phyloP scores from a whole-genome alignment of 2,329 filamentous ascomycete genomes.

The Metarhizium humberi region DNA sequence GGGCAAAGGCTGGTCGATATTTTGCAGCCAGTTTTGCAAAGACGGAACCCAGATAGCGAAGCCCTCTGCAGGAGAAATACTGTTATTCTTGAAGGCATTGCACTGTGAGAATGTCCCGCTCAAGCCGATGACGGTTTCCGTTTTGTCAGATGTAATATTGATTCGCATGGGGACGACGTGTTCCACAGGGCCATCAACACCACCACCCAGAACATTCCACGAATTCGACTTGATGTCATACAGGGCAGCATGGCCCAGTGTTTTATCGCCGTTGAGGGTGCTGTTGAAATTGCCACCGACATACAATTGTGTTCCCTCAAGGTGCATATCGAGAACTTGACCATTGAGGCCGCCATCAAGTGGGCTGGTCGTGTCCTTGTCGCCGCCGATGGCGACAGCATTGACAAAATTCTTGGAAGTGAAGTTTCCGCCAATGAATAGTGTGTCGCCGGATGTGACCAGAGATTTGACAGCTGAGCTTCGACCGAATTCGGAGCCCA shows the following conservation, averaged over 20 bases:
- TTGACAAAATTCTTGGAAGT: conserved; percentile 59
- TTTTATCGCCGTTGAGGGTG: conserved; percentile 54
- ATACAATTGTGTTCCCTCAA: conserved; percentile 59
- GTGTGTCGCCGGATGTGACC: conserved; percentile 50
- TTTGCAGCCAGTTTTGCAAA: conserved; percentile 76
- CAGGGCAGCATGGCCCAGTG: conserved; percentile 65
- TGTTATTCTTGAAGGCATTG: conserved; percentile 54
- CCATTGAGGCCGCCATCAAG: conserved; percentile 70
- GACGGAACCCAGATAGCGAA: conserved; percentile 93
- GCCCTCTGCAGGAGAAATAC: conserved; percentile 54
- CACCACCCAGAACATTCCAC: conserved; percentile 76
- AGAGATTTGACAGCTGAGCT: conserved; percentile 64
- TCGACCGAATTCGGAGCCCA: conserved; percentile 59
- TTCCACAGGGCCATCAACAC: conserved; percentile 71
- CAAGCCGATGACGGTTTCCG: conserved; percentile 68
- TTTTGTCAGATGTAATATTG: conserved; percentile 60
- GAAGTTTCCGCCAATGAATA: conserved; percentile 81
- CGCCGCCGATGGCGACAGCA: conserved; percentile 60
- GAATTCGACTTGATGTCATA: conserved; percentile 60
- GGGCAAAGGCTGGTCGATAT: conserved; percentile 56
- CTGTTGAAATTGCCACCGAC: conserved; percentile 80
- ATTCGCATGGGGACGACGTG: conserved; percentile 68
- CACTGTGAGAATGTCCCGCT: conserved; percentile 73
- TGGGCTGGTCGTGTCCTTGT: conserved; percentile 51
- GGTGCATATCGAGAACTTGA: conserved; percentile 62